Evolutionary conservation across 768 basidiomycete species (phyloP).

Genomic region (Lepiota venenata): DNA sequence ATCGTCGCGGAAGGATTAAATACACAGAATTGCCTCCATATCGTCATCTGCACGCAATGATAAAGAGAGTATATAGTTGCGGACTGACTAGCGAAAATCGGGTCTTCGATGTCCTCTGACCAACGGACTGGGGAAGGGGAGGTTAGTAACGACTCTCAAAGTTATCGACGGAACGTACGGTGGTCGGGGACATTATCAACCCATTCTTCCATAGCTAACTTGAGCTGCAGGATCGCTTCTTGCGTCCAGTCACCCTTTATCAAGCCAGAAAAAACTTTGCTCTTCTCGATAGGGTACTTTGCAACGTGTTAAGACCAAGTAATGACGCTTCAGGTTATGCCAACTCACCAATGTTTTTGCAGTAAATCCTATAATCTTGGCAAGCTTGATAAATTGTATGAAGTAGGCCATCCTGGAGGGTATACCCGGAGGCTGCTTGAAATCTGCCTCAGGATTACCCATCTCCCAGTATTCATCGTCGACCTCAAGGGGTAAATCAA

Average conservation of each 20-base stretch:
- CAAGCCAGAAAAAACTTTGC: slow-evolving; percentile 50
- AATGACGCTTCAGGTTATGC: background rate
- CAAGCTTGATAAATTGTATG: slow-evolving; percentile 60
- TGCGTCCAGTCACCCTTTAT: slow-evolving; percentile 51
- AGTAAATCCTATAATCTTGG: slow-evolving; percentile 66
- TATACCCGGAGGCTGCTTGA: slow-evolving; percentile 63
- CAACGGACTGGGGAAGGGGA: slow-evolving; percentile 30
- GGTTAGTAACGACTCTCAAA: background rate
- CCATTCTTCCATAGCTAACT: slow-evolving; percentile 72
- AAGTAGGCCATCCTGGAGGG: slow-evolving; percentile 61
- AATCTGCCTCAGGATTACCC: slow-evolving; percentile 44
- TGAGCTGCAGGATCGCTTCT: slow-evolving; percentile 63
- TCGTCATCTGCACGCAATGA: slow-evolving; percentile 35
- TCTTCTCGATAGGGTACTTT: slow-evolving; percentile 73
- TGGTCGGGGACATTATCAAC: slow-evolving; percentile 64
- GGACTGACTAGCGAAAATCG: slow-evolving; percentile 51
- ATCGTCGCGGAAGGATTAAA: background rate
- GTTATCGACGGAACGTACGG: slow-evolving; percentile 34
- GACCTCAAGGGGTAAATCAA: slow-evolving; percentile 78
- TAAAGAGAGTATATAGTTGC: slow-evolving; percentile 56
- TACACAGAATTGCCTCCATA: slow-evolving; percentile 28
- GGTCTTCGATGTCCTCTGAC: slow-evolving; percentile 49
- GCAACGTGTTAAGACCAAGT: background rate
- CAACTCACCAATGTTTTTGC: slow-evolving; percentile 61
- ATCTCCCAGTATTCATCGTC: slow-evolving; percentile 80